Percentiles rank a stretch among this genome's conserved stretches.
Conservation (phyloP, 202 grass and related monocot genomes). For the Tripidium arundinaceum region DNA sequence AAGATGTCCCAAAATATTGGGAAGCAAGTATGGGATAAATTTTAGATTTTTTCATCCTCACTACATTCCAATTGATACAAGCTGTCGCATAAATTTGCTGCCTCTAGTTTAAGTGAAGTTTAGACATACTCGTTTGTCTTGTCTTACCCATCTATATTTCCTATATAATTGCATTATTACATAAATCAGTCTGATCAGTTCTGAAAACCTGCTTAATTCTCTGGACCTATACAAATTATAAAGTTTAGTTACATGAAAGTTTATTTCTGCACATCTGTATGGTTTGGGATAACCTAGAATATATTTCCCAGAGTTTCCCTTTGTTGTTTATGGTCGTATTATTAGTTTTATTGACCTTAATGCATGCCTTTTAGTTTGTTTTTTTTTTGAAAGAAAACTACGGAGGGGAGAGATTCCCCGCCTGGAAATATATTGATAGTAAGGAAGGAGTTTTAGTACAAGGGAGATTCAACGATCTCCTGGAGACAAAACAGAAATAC, state of each 20-base stretch:
- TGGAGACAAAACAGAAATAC: too few relatives aligned
- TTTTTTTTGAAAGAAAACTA: too few relatives aligned
- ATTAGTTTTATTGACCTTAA: slow-evolving; percentile 4
- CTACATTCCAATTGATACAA: slow-evolving; percentile 27
- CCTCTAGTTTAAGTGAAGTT: slow-evolving; percentile 14
- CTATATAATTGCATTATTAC: background rate
- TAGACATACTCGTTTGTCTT: background rate
- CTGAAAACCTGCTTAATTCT: slow-evolving; percentile 1
- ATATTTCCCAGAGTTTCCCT: background rate
- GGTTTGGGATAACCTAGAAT: slow-evolving; percentile 12
- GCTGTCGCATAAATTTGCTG: slow-evolving; percentile 5
- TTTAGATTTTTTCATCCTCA: background rate
- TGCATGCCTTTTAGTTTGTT: background rate
- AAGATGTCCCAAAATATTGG: slow-evolving; percentile 44
- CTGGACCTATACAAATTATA: background rate
- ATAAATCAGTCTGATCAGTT: background rate
- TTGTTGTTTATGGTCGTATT: background rate
- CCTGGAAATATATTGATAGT: too few relatives aligned
- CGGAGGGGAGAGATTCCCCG: too few relatives aligned
- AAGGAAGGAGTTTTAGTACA: too few relatives aligned
- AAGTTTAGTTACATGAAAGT: slow-evolving; percentile 11
- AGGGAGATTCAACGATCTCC: too few relatives aligned
- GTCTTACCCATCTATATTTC: slow-evolving; percentile 10
- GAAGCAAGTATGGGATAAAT: slow-evolving; percentile 54
- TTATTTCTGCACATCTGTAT: background rate